These are phyloP conservation scores for Cyclotella baltica DNA, from an alignment of 108 stramenopile genomes.

Conservation along the genomic window DNA sequence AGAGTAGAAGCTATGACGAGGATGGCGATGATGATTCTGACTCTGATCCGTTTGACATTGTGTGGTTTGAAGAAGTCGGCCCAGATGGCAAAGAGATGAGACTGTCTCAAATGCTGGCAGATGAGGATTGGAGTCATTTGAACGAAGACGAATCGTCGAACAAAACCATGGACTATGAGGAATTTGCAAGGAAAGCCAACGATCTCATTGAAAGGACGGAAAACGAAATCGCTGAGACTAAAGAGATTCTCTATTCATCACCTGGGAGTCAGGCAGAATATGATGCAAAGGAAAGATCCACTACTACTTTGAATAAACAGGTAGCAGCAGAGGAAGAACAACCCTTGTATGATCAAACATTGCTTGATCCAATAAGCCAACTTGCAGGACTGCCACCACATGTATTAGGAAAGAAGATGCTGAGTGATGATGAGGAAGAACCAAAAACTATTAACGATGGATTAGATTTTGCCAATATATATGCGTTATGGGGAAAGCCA, in stretches of 20 bases:
- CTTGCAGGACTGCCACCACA: conserved; percentile 63
- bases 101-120: conserved; percentile 63
- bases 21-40: conserved; percentile 27
- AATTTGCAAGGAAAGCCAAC: conserved; percentile 46
- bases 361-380: conserved; percentile 64
- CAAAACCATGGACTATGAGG: conserved; percentile 50
- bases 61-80: conserved; percentile 70
- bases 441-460: conserved; percentile 47
- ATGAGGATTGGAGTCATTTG: conserved; percentile 56
- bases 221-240: conserved; percentile 58
- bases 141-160: conserved; percentile 31
- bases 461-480: conserved; percentile 46
- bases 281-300: conserved; percentile 25
- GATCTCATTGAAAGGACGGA: conserved; percentile 57
- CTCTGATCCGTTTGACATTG: conserved; percentile 24
- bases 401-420: conserved; percentile 27
- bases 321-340: conserved; percentile 10
- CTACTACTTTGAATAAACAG: background rate
- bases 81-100: conserved; percentile 65
- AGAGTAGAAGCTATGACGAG: background rate
- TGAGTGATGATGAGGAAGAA: conserved; percentile 29
- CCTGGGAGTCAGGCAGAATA: conserved; percentile 56
- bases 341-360: conserved; percentile 64
- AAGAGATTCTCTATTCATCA: conserved; percentile 55
- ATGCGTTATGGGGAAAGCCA: conserved; percentile 57